These are phyloP conservation scores for Magnusiomyces tetraspermus DNA, from an alignment of 1,139 yeast genomes.

Conservation along the genomic window DNA sequence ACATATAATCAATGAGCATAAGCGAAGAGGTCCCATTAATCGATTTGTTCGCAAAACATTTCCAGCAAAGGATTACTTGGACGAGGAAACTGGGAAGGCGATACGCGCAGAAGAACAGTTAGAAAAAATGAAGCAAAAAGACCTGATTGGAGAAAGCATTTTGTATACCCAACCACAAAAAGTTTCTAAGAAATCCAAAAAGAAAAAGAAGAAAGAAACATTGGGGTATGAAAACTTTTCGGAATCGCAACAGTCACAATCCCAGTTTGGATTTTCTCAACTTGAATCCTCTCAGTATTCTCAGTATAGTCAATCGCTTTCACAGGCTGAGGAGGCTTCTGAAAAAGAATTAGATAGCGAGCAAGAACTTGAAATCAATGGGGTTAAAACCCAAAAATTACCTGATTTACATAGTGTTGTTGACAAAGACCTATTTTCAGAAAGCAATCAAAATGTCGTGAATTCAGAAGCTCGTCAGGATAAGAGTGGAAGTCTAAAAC, in stretches of 20 bases:
- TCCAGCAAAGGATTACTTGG: not conserved
- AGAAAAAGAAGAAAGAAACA: not conserved
- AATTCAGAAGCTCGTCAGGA: not conserved
- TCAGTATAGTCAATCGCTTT: too few species aligned
- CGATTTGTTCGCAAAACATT: not conserved
- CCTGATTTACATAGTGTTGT: not conserved
- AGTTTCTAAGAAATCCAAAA: not conserved
- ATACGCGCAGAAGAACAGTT: not conserved
- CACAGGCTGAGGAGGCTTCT: too few species aligned
- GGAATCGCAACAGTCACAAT: too few species aligned
- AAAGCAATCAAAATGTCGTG: not conserved
- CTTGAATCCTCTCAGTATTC: not conserved
- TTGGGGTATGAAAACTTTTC: too few species aligned
- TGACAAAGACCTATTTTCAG: not conserved
- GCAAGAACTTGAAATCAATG: not conserved
- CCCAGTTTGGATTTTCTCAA: too few species aligned
- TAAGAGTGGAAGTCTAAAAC: not conserved
- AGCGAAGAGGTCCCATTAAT: not conserved
- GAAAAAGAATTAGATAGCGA: not conserved
- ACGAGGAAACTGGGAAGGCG: not conserved
- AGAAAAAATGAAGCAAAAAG: not conserved
- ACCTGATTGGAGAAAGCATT: not conserved
- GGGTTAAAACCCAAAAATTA: not conserved
- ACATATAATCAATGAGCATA: not conserved
- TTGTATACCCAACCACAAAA: not conserved